Base-by-base conservation (phyloP, 2,329 filamentous ascomycete genomes). In the Claviceps digitariae region DNA sequence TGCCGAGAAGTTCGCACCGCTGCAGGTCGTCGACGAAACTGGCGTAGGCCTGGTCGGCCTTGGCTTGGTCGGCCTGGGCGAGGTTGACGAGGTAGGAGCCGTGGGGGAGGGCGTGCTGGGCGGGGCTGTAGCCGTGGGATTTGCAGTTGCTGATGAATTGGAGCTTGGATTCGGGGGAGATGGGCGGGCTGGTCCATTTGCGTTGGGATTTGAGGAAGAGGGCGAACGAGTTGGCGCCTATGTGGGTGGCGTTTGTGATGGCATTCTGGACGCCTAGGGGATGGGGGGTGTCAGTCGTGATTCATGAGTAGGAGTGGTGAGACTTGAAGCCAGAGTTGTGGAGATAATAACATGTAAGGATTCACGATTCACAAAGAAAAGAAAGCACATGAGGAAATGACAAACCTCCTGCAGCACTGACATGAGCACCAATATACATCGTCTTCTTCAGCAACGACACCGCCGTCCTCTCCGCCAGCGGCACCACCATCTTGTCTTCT, bases 41-140 rank as follows among this genome's bases (percentile, higher is more conserved):
- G 41, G 74, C 77, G 65, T 95, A 96, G 1, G 90, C 90, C 71
- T 97, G 90, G 51, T 82, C 77, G 2, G 90, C 87, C 66, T 95
- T 94, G 41, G 76, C 77, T 27, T 79, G 67, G 63, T 97, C 90
- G 4, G 82, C 77, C 63, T 95, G 89, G 0, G 93, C 93, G 6
- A 98, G 81, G 65, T 98, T 98, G 63, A 98, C 90, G 8, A 98
- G 84, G 67, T 98, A 98, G 1, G 88, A 95, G 36, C 93, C 93
- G 66, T 98, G 93, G 0, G 93, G 93, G 1, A 98, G 81, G 62
- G 90, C 80, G 69, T 88, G 84, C 64, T 81, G 79, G 54, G 74
- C 75, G 7, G 82, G 78, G 62, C 87, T 82, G 67, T 91, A 95
- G 50, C 73, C 72, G 65, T 91, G 82, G 50, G 83, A 72, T 50